phyloP scores from a whole-genome alignment of 2,329 filamentous ascomycete genomes.

The Pestalotiopsis sp. region DNA sequence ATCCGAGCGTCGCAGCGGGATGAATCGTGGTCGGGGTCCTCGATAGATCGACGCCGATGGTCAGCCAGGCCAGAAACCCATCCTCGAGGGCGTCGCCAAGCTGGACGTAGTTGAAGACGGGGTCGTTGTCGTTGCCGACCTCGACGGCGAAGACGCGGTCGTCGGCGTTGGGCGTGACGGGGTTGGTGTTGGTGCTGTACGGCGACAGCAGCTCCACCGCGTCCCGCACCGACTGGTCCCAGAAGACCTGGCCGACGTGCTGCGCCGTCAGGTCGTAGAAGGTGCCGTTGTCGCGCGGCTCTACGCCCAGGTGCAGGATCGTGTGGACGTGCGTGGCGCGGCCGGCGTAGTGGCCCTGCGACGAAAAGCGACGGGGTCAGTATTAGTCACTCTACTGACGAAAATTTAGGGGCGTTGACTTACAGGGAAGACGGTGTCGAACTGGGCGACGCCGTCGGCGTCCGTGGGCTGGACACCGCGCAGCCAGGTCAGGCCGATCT shows the following conservation, averaged over 20 bases:
- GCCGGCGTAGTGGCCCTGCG: slow-evolving; percentile 41
- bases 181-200: slow-evolving; percentile 5
- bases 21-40: neutral
- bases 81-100: slow-evolving; percentile 7
- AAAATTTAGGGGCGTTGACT: neutral
- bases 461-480: slow-evolving; percentile 44
- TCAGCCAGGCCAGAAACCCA: slow-evolving; percentile 5
- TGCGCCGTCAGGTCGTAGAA: slow-evolving; percentile 25
- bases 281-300: slow-evolving; percentile 42
- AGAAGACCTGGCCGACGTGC: slow-evolving; percentile 69
- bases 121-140: neutral
- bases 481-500: slow-evolving; percentile 41
- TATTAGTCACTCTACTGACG: no score
- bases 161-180: neutral
- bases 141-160: slow-evolving; percentile 4
- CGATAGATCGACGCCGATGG: neutral
- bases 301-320: slow-evolving; percentile 44
- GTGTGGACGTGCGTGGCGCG: slow-evolving; percentile 53
- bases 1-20: neutral
- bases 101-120: slow-evolving; percentile 3
- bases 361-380: neutral
- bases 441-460: slow-evolving; percentile 42
- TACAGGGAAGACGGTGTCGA: slow-evolving; percentile 42
- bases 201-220: neutral
- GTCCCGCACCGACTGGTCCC: slow-evolving; percentile 60